Evolutionary conservation across 768 basidiomycete species (phyloP).

Genomic region (Panaeolus papilionaceus): DNA sequence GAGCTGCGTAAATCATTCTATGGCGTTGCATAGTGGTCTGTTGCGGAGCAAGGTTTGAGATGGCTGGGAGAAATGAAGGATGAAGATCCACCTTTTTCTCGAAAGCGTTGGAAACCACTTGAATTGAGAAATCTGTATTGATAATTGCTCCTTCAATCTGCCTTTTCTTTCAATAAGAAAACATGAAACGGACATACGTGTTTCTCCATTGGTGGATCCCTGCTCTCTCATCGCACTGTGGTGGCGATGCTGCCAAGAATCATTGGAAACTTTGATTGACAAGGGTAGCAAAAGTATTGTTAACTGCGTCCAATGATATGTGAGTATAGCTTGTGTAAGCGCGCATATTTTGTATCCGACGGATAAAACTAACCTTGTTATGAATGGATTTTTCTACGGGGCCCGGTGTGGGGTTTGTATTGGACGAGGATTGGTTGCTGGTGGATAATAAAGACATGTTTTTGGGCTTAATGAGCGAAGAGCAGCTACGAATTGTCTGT

Average conservation of each 20-base stretch:
- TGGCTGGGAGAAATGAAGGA: slow-evolving; percentile 22
- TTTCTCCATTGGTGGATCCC: slow-evolving; percentile 74
- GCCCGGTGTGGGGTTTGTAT: slow-evolving; percentile 37
- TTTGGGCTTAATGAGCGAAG: neutral
- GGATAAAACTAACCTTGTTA: slow-evolving; percentile 50
- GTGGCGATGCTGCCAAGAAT: slow-evolving; percentile 87
- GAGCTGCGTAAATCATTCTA: slow-evolving; percentile 74
- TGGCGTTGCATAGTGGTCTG: slow-evolving; percentile 84
- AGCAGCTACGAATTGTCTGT: slow-evolving; percentile 5
- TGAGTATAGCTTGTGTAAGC: slow-evolving; percentile 19
- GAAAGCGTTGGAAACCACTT: slow-evolving; percentile 76
- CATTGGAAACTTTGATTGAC: slow-evolving; percentile 73
- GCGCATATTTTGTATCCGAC: slow-evolving; percentile 16
- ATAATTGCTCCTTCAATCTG: neutral
- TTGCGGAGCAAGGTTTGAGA: neutral
- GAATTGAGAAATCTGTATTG: slow-evolving; percentile 71
- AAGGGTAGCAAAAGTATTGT: slow-evolving; percentile 64
- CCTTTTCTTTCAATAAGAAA: slow-evolving; percentile 34
- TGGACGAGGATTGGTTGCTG: neutral
- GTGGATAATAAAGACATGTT: neutral
- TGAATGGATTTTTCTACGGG: slow-evolving; percentile 66
- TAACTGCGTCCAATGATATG: slow-evolving; percentile 51
- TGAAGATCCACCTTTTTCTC: slow-evolving; percentile 64
- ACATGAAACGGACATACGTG: slow-evolving; percentile 62
- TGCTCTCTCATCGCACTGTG: slow-evolving; percentile 81